phyloP scores from a whole-genome alignment of 805 yeast species.

The Saturnispora besseyi region DNA sequence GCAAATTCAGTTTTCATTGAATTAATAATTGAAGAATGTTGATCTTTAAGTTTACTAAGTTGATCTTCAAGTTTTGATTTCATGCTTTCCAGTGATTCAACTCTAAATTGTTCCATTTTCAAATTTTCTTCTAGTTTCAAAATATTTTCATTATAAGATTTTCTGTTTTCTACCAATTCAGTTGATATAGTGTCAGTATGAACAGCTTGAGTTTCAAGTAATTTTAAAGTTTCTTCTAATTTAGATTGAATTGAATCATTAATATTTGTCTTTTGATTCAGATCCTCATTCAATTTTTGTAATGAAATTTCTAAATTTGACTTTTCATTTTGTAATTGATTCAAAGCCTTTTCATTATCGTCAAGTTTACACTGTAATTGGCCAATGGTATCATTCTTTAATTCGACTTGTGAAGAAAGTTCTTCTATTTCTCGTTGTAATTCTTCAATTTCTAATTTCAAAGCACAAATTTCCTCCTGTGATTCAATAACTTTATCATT shows the following conservation, averaged over 20 bases:
- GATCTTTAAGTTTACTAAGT: not conserved
- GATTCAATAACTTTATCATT: constrained; percentile 5
- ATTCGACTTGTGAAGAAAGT: not conserved
- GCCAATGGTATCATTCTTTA: not conserved
- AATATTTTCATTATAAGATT: not conserved
- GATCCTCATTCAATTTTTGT: not conserved
- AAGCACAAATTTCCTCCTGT: not conserved
- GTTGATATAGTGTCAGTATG: not conserved
- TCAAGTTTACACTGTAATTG: not conserved
- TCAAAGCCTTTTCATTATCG: not conserved
- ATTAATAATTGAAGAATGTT: not conserved
- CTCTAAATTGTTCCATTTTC: constrained; percentile 8
- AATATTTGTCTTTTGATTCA: not conserved
- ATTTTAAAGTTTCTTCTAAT: not conserved
- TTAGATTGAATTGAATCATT: not conserved
- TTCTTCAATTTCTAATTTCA: constrained; percentile 8
- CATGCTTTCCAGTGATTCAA: constrained; percentile 6
- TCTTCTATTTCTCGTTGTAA: constrained; percentile 6
- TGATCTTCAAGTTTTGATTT: constrained; percentile 8
- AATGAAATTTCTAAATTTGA: not conserved
- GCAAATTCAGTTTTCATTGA: constrained; percentile 2
- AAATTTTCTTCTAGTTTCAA: constrained; percentile 5
- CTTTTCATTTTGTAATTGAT: not conserved
- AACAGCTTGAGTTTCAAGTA: not conserved
- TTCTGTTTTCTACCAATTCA: not conserved